Percentiles rank a stretch among this genome's conserved stretches.
phyloP scores from a whole-genome alignment of 2,329 filamentous ascomycete genomes.

The Purpureocillium takamizusanense region DNA sequence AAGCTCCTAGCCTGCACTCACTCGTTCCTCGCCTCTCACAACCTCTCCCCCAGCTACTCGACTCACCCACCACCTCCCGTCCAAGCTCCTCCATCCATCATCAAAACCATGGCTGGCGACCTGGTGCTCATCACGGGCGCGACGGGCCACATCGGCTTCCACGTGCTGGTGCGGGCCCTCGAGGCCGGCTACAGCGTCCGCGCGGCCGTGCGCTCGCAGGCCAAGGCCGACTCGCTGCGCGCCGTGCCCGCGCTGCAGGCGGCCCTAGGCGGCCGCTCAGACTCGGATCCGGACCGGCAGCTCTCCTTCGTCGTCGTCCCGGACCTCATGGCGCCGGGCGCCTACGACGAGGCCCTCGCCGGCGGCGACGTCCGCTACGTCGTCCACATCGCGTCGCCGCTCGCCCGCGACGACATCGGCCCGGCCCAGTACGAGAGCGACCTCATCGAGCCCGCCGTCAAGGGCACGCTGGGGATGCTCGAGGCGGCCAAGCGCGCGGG shows the following conservation, averaged over 20 bases:
- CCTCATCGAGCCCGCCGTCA: conserved; percentile 23
- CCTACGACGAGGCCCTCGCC: conserved; percentile 28
- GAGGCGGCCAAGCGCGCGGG: conserved; percentile 19
- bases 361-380: conserved; percentile 23
- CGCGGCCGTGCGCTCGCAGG: conserved; percentile 16
- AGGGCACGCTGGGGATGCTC: conserved; percentile 26
- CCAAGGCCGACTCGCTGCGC: conserved; percentile 4
- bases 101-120: background rate
- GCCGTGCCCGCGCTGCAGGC: conserved; percentile 6
- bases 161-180: conserved; percentile 14
- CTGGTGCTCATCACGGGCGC: conserved; percentile 18
- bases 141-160: conserved; percentile 20
- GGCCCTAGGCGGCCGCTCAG: conserved; percentile 6
- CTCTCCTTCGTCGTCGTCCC: conserved; percentile 22
- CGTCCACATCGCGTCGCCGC: conserved; percentile 20
- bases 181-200: conserved; percentile 17
- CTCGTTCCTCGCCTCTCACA: no score
- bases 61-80: background rate
- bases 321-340: conserved; percentile 23
- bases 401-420: conserved; percentile 4
- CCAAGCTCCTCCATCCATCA: no score
- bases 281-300: no score
- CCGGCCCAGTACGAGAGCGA: conserved; percentile 6
- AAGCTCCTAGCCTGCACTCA: no score
- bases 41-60: no score